Evolutionary conservation across 1,284 basidiomycete genomes (phyloP).

Genomic region (Leccinum griseonigrum): DNA sequence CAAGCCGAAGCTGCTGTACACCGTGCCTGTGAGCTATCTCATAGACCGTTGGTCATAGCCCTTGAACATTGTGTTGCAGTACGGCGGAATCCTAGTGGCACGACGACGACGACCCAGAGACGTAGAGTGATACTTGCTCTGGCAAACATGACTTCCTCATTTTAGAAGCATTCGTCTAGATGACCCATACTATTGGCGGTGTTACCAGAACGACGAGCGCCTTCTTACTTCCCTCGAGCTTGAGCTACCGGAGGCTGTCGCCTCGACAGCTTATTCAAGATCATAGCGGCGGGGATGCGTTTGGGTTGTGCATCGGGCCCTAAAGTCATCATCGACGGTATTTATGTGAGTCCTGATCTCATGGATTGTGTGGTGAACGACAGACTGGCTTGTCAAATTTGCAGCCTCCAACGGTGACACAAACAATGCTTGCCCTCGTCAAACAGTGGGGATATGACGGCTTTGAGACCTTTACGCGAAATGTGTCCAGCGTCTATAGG

Average conservation of each 20-base stretch:
- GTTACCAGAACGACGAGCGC: conserved; percentile 37
- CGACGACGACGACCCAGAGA: conserved; percentile 67
- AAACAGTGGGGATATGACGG: conserved; percentile 74
- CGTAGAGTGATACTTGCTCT: conserved; percentile 73
- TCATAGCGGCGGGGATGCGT: conserved; percentile 75
- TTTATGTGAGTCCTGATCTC: conserved; percentile 50
- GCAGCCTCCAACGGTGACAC: conserved; percentile 72
- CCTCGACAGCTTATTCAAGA: conserved; percentile 85
- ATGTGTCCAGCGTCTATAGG: conserved; percentile 74
- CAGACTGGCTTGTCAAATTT: conserved; percentile 72
- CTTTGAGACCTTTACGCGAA: conserved; percentile 67
- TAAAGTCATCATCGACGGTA: conserved; percentile 62
- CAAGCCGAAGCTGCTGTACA: conserved; percentile 81
- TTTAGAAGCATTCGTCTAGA: conserved; percentile 49
- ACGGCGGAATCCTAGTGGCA: conserved; percentile 81
- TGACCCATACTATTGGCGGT: conserved; percentile 58
- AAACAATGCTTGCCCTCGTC: conserved; percentile 70
- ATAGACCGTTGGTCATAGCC: conserved; percentile 18
- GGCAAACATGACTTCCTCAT: conserved; percentile 76
- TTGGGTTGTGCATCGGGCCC: conserved; percentile 84
- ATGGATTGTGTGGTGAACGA: conserved; percentile 1
- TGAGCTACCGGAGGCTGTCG: conserved; percentile 57
- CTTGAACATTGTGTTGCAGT: conserved; percentile 37
- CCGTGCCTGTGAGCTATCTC: conserved; percentile 55
- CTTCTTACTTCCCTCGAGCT: conserved; percentile 78